A percentile compares a stretch with the other conserved stretches of the same genome.
phyloP scores from a whole-genome alignment of 2,329 filamentous ascomycete species.

The Cercospora sp. region DNA sequence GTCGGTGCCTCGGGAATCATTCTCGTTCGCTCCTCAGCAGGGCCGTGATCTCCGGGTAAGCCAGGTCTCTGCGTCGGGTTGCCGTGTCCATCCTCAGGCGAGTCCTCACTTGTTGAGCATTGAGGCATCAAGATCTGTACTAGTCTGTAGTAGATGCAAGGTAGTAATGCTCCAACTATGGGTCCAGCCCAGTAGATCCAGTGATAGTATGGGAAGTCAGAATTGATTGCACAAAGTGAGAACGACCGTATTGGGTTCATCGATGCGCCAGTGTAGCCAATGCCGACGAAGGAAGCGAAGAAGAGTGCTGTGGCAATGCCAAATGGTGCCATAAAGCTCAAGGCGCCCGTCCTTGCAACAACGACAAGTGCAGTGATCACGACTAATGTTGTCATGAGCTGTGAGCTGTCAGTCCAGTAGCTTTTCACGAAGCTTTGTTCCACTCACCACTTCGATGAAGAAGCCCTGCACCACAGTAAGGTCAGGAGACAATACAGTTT shows the following conservation, averaged over 20 bases:
- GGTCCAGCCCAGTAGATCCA: conserved; percentile 37
- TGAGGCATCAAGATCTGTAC: background rate
- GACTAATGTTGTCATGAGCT: conserved; percentile 37
- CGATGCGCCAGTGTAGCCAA: conserved; percentile 37
- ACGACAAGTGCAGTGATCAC: conserved; percentile 39
- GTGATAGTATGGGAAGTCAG: conserved; percentile 34
- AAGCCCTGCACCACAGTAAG: conserved; percentile 35
- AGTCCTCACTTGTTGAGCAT: background rate
- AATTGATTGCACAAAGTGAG: conserved; percentile 33
- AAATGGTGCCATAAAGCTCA: conserved; percentile 32
- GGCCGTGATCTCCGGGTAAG: background rate
- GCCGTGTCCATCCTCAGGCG: background rate
- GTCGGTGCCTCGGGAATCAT: conserved; percentile 10
- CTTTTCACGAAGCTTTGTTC: background rate
- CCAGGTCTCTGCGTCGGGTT: background rate
- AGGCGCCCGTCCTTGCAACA: conserved; percentile 34
- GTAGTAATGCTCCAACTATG: conserved; percentile 33
- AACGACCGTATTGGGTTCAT: conserved; percentile 40
- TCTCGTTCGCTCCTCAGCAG: background rate
- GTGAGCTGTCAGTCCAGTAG: conserved; percentile 11
- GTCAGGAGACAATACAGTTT: conserved; percentile 32
- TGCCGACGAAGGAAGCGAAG: conserved; percentile 26
- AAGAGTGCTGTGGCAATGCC: conserved; percentile 31
- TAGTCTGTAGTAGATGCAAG: conserved; percentile 35
- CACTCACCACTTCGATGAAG: conserved; percentile 38